Conservation (phyloP, 352 stramenopile genomes). For the Phytophthora sojae region DNA sequence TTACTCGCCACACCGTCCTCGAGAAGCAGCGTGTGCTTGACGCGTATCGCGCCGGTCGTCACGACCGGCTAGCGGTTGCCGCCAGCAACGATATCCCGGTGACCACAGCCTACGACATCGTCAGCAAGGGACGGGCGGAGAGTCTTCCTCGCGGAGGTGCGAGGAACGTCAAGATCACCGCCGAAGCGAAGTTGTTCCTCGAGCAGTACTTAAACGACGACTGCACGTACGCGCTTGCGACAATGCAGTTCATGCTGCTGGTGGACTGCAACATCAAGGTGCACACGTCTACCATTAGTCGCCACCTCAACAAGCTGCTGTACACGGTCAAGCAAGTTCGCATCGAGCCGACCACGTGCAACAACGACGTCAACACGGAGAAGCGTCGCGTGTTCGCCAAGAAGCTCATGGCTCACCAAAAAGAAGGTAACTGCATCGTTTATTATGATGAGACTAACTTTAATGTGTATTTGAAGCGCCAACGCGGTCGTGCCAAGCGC, state of each 20-base stretch:
- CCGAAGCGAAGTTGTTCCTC: not conserved
- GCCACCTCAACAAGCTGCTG: not conserved
- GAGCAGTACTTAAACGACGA: not conserved
- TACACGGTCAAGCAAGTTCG: conserved; percentile 9
- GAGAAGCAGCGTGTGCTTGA: not conserved
- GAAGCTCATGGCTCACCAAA: not conserved
- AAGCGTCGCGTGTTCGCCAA: conserved; percentile 9
- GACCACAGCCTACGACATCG: not conserved
- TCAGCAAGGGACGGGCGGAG: not conserved
- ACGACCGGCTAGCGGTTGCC: not conserved
- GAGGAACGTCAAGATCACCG: not conserved
- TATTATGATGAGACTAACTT: conserved; percentile 16
- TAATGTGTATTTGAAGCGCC: conserved; percentile 8
- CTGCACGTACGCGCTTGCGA: conserved; percentile 5
- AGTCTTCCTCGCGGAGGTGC: not conserved
- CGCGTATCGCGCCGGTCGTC: not conserved
- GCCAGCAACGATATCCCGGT: not conserved
- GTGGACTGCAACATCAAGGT: not conserved
- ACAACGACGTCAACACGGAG: conserved; percentile 16
- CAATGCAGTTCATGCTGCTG: not conserved
- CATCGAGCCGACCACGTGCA: conserved; percentile 12
- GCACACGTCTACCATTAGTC: conserved; percentile 4
- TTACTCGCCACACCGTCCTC: too few species aligned
- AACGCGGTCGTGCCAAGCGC: not conserved
- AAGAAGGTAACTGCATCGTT: conserved; percentile 2